These are phyloP conservation scores for Mucor racemosus DNA, from an alignment of 371 early-diverging fungal genomes.

Conservation along the genomic window DNA sequence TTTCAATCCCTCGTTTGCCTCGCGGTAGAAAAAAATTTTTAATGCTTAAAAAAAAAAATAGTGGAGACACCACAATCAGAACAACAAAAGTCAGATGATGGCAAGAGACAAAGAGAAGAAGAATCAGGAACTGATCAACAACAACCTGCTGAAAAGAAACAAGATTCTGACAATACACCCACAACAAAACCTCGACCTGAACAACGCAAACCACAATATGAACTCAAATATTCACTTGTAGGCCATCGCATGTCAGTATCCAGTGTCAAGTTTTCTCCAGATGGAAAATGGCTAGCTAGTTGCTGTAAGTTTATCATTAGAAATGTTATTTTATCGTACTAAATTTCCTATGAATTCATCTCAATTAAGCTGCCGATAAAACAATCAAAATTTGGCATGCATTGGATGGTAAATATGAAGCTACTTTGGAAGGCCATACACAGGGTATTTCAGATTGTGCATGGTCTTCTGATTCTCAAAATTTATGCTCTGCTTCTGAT, in stretches of 20 bases:
- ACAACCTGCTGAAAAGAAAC: slow-evolving; percentile 19
- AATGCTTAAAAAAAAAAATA: not conserved
- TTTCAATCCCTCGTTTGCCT: not conserved
- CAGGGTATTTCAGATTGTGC: slow-evolving; percentile 97
- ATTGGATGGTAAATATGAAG: slow-evolving; percentile 81
- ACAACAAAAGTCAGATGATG: slow-evolving; percentile 4
- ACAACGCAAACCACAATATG: slow-evolving; percentile 81
- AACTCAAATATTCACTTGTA: slow-evolving; percentile 83
- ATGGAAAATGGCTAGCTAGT: slow-evolving; percentile 95
- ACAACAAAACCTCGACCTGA: slow-evolving; percentile 27
- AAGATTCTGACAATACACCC: slow-evolving; percentile 16
- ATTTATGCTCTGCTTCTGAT: slow-evolving; percentile 92
- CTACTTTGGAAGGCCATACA: slow-evolving; percentile 89
- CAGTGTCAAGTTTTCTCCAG: slow-evolving; percentile 96
- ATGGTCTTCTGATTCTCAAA: slow-evolving; percentile 92
- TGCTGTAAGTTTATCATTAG: slow-evolving; percentile 65
- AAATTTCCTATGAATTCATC: slow-evolving; percentile 1
- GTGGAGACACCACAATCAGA: slow-evolving; percentile 10
- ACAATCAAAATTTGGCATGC: slow-evolving; percentile 95
- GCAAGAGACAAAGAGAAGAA: slow-evolving; percentile 27
- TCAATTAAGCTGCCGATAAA: slow-evolving; percentile 78
- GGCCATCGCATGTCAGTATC: slow-evolving; percentile 97
- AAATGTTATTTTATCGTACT: not conserved
- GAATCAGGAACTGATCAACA: slow-evolving; percentile 3
- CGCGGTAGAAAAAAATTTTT: slow-evolving; percentile 5